A percentile compares a stretch with the other conserved stretches of the same genome.
These are phyloP conservation scores for Apophysomyces sp. DNA, from an alignment of 371 early-diverging fungal genomes.

Conservation along the genomic window DNA sequence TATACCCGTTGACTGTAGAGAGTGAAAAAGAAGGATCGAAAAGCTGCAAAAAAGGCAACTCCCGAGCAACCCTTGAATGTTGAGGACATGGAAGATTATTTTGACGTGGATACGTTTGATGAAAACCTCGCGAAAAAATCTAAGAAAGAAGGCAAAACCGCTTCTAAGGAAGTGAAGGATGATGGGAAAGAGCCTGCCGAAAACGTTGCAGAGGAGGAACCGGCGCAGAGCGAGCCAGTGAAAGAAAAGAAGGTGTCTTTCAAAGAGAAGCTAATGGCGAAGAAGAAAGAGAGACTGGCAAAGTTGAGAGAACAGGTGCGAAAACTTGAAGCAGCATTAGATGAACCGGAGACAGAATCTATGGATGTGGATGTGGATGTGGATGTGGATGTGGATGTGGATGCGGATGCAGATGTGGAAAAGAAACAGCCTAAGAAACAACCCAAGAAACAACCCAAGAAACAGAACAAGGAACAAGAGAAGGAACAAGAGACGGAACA, in stretches of 20 bases:
- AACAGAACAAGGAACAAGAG: not conserved
- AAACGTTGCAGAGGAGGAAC: constrained; percentile 11
- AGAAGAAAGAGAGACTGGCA: constrained; percentile 27
- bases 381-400: no score
- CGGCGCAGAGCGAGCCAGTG: constrained; percentile 22
- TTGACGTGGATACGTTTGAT: constrained; percentile 62
- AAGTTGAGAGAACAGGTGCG: constrained; percentile 17
- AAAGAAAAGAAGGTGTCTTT: constrained; percentile 17
- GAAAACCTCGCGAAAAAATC: constrained; percentile 39
- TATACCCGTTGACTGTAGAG: constrained; percentile 27
- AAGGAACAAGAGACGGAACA: constrained; percentile 7
- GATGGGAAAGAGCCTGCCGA: no score
- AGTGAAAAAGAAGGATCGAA: constrained; percentile 42
- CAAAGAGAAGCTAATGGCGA: constrained; percentile 22
- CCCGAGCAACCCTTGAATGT: constrained; percentile 48
- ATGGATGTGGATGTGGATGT: constrained; percentile 5
- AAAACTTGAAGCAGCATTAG: constrained; percentile 12
- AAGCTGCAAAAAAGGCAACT: constrained; percentile 34
- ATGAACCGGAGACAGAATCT: not conserved
- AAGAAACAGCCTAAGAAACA: no score
- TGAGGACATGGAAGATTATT: constrained; percentile 46
- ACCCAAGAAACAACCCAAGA: no score
- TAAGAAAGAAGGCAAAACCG: constrained; percentile 2
- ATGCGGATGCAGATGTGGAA: no score
- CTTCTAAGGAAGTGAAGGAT: not conserved